Percentiles rank a stretch among this genome's conserved stretches.
Conservation (phyloP, 257 asterid species). For the Knoxia roxburghii region DNA sequence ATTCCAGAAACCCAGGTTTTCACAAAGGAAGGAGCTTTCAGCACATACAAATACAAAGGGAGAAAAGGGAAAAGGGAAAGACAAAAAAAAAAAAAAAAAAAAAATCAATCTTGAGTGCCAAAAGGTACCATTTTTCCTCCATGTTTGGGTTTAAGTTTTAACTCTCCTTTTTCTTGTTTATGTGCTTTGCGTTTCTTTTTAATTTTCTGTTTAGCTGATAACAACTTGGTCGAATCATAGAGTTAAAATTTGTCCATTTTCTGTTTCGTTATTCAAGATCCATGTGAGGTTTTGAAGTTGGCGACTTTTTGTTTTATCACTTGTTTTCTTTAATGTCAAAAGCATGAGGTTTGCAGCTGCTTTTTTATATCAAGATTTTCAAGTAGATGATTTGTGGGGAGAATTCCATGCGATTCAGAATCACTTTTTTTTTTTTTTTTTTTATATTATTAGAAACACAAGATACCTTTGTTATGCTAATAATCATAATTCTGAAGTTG, state of each 20-base stretch:
- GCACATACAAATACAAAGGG: not conserved
- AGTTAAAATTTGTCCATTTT: not conserved
- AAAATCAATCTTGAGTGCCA: not conserved
- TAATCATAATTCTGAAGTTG: too few relatives aligned
- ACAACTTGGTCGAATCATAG: not conserved
- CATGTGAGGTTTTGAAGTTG: not conserved
- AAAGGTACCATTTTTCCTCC: conserved; percentile 1
- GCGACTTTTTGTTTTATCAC: not conserved
- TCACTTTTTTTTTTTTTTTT: too few relatives aligned
- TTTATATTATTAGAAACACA: not conserved
- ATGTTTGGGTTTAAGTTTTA: too few relatives aligned
- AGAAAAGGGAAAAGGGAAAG: not conserved
- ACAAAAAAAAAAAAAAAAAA: not conserved
- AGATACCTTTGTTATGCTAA: not conserved
- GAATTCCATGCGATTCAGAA: not conserved
- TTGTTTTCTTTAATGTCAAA: not conserved
- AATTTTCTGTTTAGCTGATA: not conserved
- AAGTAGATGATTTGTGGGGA: not conserved
- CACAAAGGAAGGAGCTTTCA: not conserved
- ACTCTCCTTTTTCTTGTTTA: not conserved
- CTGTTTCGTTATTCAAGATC: conserved; percentile 3
- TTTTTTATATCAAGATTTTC: not conserved
- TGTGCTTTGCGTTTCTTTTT: not conserved
- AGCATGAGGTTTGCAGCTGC: not conserved
- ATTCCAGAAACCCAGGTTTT: not conserved